Base-by-base conservation (phyloP, 73 alveolate species). In the Stentor coeruleus region DNA sequence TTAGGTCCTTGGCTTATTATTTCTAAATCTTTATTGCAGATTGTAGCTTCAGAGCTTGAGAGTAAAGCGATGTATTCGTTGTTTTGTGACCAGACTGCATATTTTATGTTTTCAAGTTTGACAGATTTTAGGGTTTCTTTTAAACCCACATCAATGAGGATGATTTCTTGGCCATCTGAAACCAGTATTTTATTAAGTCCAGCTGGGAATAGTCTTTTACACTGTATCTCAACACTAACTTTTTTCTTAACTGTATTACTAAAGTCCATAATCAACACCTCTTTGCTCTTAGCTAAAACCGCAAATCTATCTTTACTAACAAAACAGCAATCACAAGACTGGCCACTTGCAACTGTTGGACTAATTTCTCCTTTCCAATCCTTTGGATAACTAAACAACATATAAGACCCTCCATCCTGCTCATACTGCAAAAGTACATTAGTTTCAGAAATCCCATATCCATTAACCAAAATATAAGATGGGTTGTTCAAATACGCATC, bases 11-110 rank as follows among this genome's bases (percentile, higher is more conserved):
- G 59, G 57, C 93, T 74, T 2, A 95, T 35, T 6, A 91, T 83
- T 77, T 91, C 98, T 85, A 95, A 90, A 74, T 93, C 91, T 83
- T 93, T 95, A 82, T 91, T 91, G 35, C 87, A 76, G 31, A 95
- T 92, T 74, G 87, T 86, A 38, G 93, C 80, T 59, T 76, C 87
- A 15, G 85, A 82, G 77, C 93, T 93, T 39, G 97, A 91, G 74
- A 94, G 91, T 73, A 97, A 84, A 30, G 99, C 98, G 3, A 93
- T 98, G 77, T 88, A 90, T 20, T 91, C 88, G 59, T 90, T 88
- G 74, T 93, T 93, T 58, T 74, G 85, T 39, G 94, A 87, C 99
- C 99, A 97, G 58, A 88, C 82, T 26, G 92, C 97, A 72, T 84
- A 73, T 86, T 89, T 92, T 81, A 87, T 77, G 72, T 89, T 36